Percentiles rank a stretch among this genome's conserved stretches.
Conservation (phyloP, 176 grass and related monocot genomes). For the Carex pumila region DNA sequence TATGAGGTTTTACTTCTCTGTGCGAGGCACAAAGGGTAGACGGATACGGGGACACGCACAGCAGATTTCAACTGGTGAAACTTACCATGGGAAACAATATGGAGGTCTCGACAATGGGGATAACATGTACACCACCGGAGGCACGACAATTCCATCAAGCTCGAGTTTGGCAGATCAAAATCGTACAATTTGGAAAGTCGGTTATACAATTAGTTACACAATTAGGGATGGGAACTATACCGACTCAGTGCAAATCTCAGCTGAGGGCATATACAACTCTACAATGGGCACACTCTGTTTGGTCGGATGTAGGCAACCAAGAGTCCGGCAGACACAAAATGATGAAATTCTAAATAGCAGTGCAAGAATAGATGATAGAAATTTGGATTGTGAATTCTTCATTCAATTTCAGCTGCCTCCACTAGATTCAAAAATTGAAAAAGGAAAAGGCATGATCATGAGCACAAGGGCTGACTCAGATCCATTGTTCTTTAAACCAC, state of each 20-base stretch:
- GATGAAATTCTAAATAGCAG: neutral
- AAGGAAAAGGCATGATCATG: conserved; percentile 43
- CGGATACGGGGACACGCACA: conserved; percentile 41
- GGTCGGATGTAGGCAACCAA: conserved; percentile 41
- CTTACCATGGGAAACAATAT: neutral
- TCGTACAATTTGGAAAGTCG: conserved; percentile 30
- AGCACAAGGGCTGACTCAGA: conserved; percentile 58
- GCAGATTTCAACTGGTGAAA: conserved; percentile 47
- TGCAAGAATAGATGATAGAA: neutral
- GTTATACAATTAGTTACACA: conserved; percentile 59
- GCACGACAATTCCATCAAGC: neutral
- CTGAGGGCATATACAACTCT: conserved; percentile 77
- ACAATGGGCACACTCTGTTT: conserved; percentile 58
- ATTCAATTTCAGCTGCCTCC: conserved; percentile 58
- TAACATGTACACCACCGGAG: neutral
- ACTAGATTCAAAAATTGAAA: conserved; percentile 34
- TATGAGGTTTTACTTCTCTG: conserved; percentile 34
- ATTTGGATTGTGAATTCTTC: conserved; percentile 45
- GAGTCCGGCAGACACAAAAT: neutral
- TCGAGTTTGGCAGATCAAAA: neutral
- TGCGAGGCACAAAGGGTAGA: conserved; percentile 12
- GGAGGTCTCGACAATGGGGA: neutral
- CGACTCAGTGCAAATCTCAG: conserved; percentile 26
- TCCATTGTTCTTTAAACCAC: conserved; percentile 58
- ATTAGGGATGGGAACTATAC: conserved; percentile 13